These are phyloP conservation scores for Phytophthora tubulina DNA, from an alignment of 352 stramenopile species.

Conservation along the genomic window DNA sequence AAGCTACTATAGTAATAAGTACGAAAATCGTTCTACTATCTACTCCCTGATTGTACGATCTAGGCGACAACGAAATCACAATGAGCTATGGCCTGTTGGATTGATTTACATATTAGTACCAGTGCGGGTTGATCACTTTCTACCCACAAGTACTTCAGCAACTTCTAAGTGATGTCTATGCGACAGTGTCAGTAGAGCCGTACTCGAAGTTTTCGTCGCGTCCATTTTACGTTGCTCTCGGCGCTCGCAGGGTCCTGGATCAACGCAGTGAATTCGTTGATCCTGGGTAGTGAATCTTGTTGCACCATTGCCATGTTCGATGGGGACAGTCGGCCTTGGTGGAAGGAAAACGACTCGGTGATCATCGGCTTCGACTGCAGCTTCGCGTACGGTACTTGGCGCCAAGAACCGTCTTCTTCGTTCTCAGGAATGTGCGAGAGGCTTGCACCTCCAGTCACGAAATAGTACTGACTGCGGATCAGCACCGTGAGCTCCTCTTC, in stretches of 20 bases:
- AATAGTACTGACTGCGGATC: conserved; percentile 81
- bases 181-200: conserved; percentile 1
- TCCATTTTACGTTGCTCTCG: background rate
- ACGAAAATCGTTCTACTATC: background rate
- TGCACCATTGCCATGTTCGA: conserved; percentile 40
- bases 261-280: conserved; percentile 72
- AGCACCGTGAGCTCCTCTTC: conserved; percentile 81
- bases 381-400: conserved; percentile 23
- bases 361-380: conserved; percentile 23
- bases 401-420: conserved; percentile 28
- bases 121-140: too few species aligned
- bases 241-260: conserved; percentile 34
- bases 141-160: too few species aligned
- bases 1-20: background rate
- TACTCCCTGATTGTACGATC: background rate
- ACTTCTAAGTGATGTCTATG: too few species aligned
- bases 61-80: too few species aligned
- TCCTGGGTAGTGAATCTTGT: conserved; percentile 66
- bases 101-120: too few species aligned
- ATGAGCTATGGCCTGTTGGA: too few species aligned
- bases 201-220: conserved; percentile 15
- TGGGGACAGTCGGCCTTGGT: conserved; percentile 63
- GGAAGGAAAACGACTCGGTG: conserved; percentile 52
- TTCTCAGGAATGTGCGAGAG: conserved; percentile 36
- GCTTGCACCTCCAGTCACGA: conserved; percentile 60